Conservation (phyloP, 1,139 yeast genomes). For the Starmera stellimalicola region DNA sequence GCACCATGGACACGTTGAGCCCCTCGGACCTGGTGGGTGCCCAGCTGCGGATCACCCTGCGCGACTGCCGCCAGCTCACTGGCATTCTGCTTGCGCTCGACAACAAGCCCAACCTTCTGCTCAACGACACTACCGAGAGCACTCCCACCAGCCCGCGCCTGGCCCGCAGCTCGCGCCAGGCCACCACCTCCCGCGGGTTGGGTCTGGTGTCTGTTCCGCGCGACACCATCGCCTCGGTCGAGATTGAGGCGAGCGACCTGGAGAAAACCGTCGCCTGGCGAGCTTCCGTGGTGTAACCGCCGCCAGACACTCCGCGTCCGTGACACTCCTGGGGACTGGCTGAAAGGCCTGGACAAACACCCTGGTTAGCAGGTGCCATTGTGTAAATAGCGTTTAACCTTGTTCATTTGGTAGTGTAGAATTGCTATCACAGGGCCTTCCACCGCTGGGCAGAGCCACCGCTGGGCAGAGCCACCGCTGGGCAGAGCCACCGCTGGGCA, state of each 20-base stretch:
- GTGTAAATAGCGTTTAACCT: no score
- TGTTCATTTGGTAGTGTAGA: no score
- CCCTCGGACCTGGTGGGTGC: slow-evolving; percentile 16
- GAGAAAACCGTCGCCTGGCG: slow-evolving; percentile 18
- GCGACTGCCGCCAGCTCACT: slow-evolving; percentile 21
- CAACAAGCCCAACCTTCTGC: slow-evolving; percentile 27
- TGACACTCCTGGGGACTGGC: no score
- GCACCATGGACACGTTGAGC: slow-evolving; percentile 2
- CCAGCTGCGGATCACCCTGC: slow-evolving; percentile 15
- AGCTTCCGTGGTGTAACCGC: neutral
- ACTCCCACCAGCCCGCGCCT: slow-evolving; percentile 5
- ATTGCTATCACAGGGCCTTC: no score
- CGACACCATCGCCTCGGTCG: slow-evolving; percentile 18
- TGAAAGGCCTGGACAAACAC: no score
- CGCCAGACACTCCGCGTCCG: no score
- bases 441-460: no score
- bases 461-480: no score
- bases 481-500: no score
- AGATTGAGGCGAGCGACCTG: slow-evolving; percentile 17
- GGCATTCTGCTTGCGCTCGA: slow-evolving; percentile 29
- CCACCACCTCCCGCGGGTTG: no score
- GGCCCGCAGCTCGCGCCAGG: no score
- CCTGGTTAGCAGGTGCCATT: no score
- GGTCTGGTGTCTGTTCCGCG: slow-evolving; percentile 29
- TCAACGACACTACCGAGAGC: slow-evolving; percentile 19